Base-by-base conservation (phyloP, 805 yeast genomes). In the Grigorovia transvaalensis region DNA sequence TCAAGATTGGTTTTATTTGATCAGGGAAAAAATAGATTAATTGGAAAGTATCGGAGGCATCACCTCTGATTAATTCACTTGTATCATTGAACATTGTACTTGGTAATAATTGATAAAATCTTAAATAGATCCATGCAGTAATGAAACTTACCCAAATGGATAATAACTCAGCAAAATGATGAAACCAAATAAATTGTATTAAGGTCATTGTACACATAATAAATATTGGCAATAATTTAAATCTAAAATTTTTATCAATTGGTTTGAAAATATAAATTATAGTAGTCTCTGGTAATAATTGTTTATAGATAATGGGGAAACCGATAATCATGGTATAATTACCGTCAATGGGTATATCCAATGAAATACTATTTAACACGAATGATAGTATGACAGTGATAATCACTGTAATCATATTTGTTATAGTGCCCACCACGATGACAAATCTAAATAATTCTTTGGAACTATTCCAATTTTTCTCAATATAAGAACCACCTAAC, bases 31-130 rank as follows among this genome's bases (percentile, higher is more conserved):
- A 88, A 59, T 84, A 84, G 35, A 83, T 82, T 55, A 90, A 74
- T 51, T 86, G 81, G 72, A 90, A 90, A 1, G 91, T 85, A 58
- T 90, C 96, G 0, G 93, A 82, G 0, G 96, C 95, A 66, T 89
- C 96, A 42, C 97, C 96, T 7, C 57, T 55, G 15, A 50, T 46
- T 13, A 17, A 33, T 13, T 18, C 33, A n/a, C 17, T 35, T 9
- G 56, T 57, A 54, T 51, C 63, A 38, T 66, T 61, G 42, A 47
- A 50, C n/a, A 43, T 46, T 15, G 54, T 46, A n/a, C 46, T 52
- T 2, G 53, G 52, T 54, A 82, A 69, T n/a, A 74, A 64, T 45
- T 88, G 93, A 71, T 71, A 82, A 66, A 88, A 90, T 57, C 98
- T 76, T 58, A 90, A 73, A 64, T 88, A 91, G 47, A 70, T 63